Base-by-base conservation (phyloP, 1,139 yeast species). In the Pneumocystis carinii region DNA sequence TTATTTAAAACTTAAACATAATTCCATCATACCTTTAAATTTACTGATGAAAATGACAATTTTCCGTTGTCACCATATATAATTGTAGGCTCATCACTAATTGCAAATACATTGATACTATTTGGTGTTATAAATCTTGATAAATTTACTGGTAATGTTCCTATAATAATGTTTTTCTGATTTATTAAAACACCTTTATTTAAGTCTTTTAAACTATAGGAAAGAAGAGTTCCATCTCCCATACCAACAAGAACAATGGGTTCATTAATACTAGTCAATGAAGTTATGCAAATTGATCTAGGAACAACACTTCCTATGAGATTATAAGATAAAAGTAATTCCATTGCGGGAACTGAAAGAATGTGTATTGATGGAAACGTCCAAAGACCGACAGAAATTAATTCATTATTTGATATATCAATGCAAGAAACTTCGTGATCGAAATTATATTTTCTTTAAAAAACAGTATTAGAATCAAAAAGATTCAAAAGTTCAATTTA, bases 181-280 rank as follows among this genome's bases (percentile, higher is more conserved):
- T 64, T 65, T 10, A 58, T 12, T 17, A 64, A 56, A 35, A 62
- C 39, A 24, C 63, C 64, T 8, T 41, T 41, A 2, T 61, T 41
- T 27, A 48, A 59, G 4, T 56, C 36, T 14, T 62, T 63, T 14
- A 65, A 55, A 24, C 29, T 42, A 37, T 55, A 67, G 35, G 63
- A 62, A 59, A 65, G 37, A 7, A 67, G 42, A 7, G 67, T 62
- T 1, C 69, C 69, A 24, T 67, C 69, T 8, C 64, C 68, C 67
- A 65, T 66, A 8, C 67, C 69, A 42, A 66, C 61, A 36, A 66
- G 59, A 24, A 67, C 62, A 10, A 63, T 53, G 15, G 68, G 66
- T 6, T 27, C 24, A 3, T 35, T 55, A 12, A 67, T 61, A n/a
- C 62, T 35, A 24, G 62, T 62, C 8, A 67, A 63, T 12, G 37